Conservation (phyloP, 495 filamentous ascomycete genomes). For the Tuber indicum region DNA sequence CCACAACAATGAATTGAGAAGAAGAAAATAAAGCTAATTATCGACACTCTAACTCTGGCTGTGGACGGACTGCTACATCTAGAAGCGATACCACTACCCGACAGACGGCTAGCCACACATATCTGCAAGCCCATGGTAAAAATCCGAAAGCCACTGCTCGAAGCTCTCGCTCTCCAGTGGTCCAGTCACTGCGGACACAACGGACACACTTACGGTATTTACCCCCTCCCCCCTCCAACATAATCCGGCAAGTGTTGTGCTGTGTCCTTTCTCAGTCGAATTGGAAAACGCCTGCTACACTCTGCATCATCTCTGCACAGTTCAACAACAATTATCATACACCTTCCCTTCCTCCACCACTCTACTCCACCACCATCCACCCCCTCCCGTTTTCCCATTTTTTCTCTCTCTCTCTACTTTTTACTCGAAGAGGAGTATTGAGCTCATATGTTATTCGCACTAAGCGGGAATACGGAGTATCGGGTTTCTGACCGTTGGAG, state of each 20-base stretch:
- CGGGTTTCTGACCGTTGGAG: neutral
- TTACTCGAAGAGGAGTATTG: neutral
- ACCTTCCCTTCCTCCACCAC: conserved; percentile 4
- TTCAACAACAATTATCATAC: conserved; percentile 5
- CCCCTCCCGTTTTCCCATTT: neutral
- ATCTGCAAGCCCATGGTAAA: conserved; percentile 19
- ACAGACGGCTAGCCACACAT: conserved; percentile 33
- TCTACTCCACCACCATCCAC: neutral
- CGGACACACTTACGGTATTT: conserved; percentile 1
- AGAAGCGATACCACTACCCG: conserved; percentile 37
- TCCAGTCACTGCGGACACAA: neutral
- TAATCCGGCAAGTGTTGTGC: conserved; percentile 3
- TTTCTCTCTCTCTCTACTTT: neutral
- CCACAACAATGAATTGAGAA: conserved; percentile 12
- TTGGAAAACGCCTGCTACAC: conserved; percentile 2
- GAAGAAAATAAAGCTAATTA: conserved; percentile 11
- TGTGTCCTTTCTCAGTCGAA: neutral
- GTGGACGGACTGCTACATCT: conserved; percentile 38
- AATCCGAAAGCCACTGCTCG: conserved; percentile 1
- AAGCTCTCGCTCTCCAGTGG: neutral
- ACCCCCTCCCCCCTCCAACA: neutral
- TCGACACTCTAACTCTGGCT: conserved; percentile 19
- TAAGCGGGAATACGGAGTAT: neutral
- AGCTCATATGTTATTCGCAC: conserved; percentile 2
- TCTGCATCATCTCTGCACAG: conserved; percentile 1